Evolutionary conservation across 345 rosid genomes (phyloP), one percentile per base, ranked within the genome.

Genomic region (Isatis tinctoria): DNA sequence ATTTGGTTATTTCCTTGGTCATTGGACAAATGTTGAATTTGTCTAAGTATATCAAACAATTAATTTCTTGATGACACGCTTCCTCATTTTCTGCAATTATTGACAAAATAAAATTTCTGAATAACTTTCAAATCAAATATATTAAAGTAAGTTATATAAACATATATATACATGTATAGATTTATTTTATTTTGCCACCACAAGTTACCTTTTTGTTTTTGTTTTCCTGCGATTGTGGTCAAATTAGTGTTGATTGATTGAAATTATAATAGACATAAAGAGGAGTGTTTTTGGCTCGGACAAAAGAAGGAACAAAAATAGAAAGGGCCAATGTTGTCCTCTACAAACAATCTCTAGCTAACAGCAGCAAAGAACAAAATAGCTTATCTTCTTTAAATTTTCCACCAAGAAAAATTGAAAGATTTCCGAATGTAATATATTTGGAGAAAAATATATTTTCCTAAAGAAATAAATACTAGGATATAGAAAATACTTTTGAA

Each of bases 241-340:
- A 69, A 61, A 9, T 43, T 12, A 61, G 59, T 60, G 37, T 36
- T 67, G 79, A 75, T 60, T 75, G 79, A 75, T 43, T 75, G 74
- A 53, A 51, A 52, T 24, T 36, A 35, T 52, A 52, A 61, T 68
- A 61, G 74, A 75, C 79, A 75, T 63, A 69, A 52, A 41, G 74
- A 75, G 20, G 49, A 61, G 74, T 51, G 74, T 75, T 61, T 67
- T 61, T 69, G 79, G 48, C 30, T 35, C 32, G 51, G 79, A 61
- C 69, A 75, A 75, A 75, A 75, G 32, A 75, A 68, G 69, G 69
- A 75, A 75, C 79, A 75, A 75, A 75, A 68, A 68, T 75, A 68
- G 79, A 68, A 75, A 60, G 79, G 41, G 69, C 64, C 79, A 75
- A 75, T 75, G 79, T 60, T 75, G 74, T 75, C 69, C 32, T 60